Base-by-base conservation (phyloP, 768 basidiomycete genomes). In the Phanerochaete carnosa region DNA sequence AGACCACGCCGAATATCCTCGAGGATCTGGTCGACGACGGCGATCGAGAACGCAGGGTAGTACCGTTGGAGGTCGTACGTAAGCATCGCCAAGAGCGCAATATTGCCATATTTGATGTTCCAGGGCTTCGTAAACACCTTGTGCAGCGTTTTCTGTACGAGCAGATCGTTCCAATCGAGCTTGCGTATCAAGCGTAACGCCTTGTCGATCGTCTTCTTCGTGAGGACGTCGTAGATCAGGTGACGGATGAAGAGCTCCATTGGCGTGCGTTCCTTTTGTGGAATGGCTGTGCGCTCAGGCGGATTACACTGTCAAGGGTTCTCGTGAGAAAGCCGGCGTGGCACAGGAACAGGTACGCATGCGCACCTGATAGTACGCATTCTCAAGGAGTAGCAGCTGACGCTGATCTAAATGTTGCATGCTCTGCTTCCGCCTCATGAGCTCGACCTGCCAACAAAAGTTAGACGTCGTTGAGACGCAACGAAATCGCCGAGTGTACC, bases 111-210 rank as follows among this genome's bases (percentile, higher is more conserved):
- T 69, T 94, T 96, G 75, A 98, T 84, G 72, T 98, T 98, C 95
- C 96, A 97, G 2, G 96, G 91, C 68, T 97, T 96, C n/a, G 92
- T 92, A 76, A 99, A 99, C 43, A 92, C 85, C 70, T 92, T 92
- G 76, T 89, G 87, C 7, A 98, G 79, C 25, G 83, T 83, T 28
- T 80, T 80, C 39, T 83, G 81, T 30, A 90, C 69, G 25, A 74
- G 62, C 7, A 76, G 72, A 70, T 93, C 87, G n/a, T 96, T 92
- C 97, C 97, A 99, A 68, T 98, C 89, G 49, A 98, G 81, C 74
- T 96, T 98, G 51, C 97, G 87, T 33, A 98, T 74, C 25, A 97
- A 83, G 73, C 93, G 94, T 58, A 98, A 80, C 11, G 97, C 95
- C 70, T 97, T 97, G 74, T 99, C 97, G 64, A 98, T 89, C 4